Base-by-base conservation (phyloP, 2,329 filamentous ascomycete genomes). In the Aspergillus sp. region DNA sequence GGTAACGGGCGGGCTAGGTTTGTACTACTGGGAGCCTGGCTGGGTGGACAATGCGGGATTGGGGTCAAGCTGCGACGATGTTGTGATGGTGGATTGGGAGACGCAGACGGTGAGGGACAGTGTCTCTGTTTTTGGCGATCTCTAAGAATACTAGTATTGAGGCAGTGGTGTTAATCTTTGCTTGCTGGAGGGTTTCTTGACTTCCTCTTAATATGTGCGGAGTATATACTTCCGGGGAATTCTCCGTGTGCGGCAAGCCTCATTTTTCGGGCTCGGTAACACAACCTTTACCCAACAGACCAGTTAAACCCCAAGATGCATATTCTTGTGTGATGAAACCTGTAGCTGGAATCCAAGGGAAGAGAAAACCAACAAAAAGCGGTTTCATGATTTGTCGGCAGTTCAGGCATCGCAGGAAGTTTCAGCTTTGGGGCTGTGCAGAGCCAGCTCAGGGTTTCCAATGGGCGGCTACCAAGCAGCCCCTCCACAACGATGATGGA, bases 1-100 rank as follows among this genome's bases (percentile, higher is more conserved):
- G 0, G 77, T 72, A 30, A 30, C 27, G 1, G 79, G 80, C 1
- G 86, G 86, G 0, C 72, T 77, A 27, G 89, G 87, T 0, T 45
- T 91, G 7, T 90, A 87, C 61, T 91, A 90, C 64, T 91, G 88
- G 88, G 88, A 91, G 70, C 87, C 87, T 0, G 85, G 83, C 0
- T 91, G 87, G 87, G 77, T 90, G 61, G 78, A 85, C 42, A 90
- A 89, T 71, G 80, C 82, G 11, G 81, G 73, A 0, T 71, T 90
- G 51, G 87, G 87, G 2, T 88, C 86, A 17, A 87, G 85, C 42
- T 89, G 87, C 67, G 75, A 77, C 17, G 84, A 85, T 64, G 89
- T 87, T 71, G 77, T 86, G 45, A 79, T 89, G 80, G 85, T 89
- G 52, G 75, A 79, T 57, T 80, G 77, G 61, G 77, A 56, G 30